Evolutionary conservation across 345 rosid species (phyloP).

Genomic region (Litchi chinensis): DNA sequence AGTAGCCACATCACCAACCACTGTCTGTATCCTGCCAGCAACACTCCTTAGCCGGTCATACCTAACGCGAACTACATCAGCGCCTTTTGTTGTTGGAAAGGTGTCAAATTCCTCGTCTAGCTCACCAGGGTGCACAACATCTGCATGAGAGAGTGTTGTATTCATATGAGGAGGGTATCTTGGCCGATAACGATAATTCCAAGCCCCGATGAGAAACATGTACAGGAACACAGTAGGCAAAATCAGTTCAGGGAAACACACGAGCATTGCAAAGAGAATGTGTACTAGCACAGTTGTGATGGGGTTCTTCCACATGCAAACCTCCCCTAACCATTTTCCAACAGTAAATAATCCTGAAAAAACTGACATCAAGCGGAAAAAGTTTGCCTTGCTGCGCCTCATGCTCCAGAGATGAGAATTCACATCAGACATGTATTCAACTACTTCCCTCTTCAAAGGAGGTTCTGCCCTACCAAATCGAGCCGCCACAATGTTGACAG

Average conservation of each 20-base stretch:
- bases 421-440: conserved; percentile 87
- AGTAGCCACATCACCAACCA: conserved; percentile 89
- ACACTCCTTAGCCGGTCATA: conserved; percentile 83
- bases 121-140: conserved; percentile 71
- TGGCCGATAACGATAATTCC: conserved; percentile 78
- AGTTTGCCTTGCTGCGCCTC: conserved; percentile 96
- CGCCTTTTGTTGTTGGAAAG: conserved; percentile 62
- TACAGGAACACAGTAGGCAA: conserved; percentile 76
- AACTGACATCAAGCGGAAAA: conserved; percentile 66
- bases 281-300: conserved; percentile 63
- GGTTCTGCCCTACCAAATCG: conserved; percentile 89
- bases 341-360: conserved; percentile 60
- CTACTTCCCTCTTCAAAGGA: conserved; percentile 77
- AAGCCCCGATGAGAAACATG: conserved; percentile 74
- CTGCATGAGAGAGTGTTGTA: conserved; percentile 78
- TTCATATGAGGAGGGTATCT: conserved; percentile 92
- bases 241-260: conserved; percentile 76
- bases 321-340: conserved; percentile 80
- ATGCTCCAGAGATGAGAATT: conserved; percentile 94
- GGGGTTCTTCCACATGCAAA: conserved; percentile 86
- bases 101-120: conserved; percentile 90
- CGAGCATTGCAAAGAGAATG: conserved; percentile 59
- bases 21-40: conserved; percentile 81
- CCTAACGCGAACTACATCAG: conserved; percentile 56
- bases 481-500: conserved; percentile 74